phyloP scores from a whole-genome alignment of 176 grass and related monocot species.

The Oryza coarctata region DNA sequence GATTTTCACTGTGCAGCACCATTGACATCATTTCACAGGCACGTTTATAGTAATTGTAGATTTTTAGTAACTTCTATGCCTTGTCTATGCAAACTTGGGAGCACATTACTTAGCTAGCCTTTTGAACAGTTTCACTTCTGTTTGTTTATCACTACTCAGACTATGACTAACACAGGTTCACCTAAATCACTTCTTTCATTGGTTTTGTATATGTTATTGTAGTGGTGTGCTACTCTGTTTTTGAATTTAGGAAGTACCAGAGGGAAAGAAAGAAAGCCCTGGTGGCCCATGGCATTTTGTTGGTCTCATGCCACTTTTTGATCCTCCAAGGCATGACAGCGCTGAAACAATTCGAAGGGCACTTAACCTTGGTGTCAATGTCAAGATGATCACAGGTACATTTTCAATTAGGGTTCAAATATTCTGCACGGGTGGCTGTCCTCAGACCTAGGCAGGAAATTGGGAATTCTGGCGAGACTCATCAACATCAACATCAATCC shows the following conservation, averaged over 20 bases:
- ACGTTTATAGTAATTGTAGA: neutral
- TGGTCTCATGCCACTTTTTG: conserved; percentile 74
- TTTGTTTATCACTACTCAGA: neutral
- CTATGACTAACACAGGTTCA: neutral
- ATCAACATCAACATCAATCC: too few relatives aligned
- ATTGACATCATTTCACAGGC: neutral
- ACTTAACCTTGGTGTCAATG: conserved; percentile 78
- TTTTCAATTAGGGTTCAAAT: neutral
- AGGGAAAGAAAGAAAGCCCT: conserved; percentile 65
- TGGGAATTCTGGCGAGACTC: neutral
- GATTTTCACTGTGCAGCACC: neutral
- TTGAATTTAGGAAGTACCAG: conserved; percentile 62
- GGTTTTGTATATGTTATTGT: neutral
- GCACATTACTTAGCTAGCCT: neutral
- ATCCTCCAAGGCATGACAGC: conserved; percentile 76
- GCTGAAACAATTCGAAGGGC: conserved; percentile 82
- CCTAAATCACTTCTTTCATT: neutral
- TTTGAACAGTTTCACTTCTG: neutral
- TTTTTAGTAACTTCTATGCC: neutral
- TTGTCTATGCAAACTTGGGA: neutral
- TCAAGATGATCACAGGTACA: conserved; percentile 82
- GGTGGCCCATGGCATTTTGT: conserved; percentile 68
- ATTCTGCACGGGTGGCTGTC: neutral
- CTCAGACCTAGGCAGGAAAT: neutral
- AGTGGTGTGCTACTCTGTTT: neutral